These are phyloP conservation scores for Inosperma sp. DNA, from an alignment of 768 basidiomycete species.

Conservation along the genomic window DNA sequence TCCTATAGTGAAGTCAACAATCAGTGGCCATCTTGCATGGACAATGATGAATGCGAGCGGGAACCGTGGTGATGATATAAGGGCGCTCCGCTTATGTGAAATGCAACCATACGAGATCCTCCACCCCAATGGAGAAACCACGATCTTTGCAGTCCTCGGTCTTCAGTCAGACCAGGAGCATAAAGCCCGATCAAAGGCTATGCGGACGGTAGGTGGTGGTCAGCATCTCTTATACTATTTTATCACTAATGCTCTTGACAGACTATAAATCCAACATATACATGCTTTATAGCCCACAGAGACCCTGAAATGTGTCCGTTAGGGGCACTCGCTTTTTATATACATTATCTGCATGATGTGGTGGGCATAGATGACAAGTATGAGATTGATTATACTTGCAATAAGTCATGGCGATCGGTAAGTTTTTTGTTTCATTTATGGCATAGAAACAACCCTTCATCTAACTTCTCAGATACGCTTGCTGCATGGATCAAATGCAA, in stretches of 20 bases:
- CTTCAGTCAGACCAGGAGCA: constrained; percentile 13
- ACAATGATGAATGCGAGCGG: constrained; percentile 16
- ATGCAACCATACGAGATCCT: constrained; percentile 18
- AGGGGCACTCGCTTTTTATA: constrained; percentile 26
- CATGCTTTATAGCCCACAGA: constrained; percentile 25
- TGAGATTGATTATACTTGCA: constrained; percentile 28
- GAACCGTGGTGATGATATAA: constrained; percentile 21
- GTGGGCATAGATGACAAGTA: constrained; percentile 13
- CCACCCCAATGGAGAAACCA: constrained; percentile 16
- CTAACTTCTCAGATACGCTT: constrained; percentile 14
- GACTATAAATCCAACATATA: constrained; percentile 29
- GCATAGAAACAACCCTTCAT: not conserved
- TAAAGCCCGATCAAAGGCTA: not conserved
- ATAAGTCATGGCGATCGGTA: constrained; percentile 27
- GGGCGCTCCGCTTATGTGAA: constrained; percentile 18
- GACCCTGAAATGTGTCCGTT: constrained; percentile 24
- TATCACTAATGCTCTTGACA: constrained; percentile 4
- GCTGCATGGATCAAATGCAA: constrained; percentile 18
- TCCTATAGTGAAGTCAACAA: constrained; percentile 5
- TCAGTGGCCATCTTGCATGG: constrained; percentile 21
- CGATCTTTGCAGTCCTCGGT: constrained; percentile 9
- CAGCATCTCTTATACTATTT: not conserved
- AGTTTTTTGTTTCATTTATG: not conserved
- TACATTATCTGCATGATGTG: constrained; percentile 26
- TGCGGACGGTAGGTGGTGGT: not conserved